phyloP scores from a whole-genome alignment of 371 early-diverging fungal species.

The Mortierella sp. region DNA sequence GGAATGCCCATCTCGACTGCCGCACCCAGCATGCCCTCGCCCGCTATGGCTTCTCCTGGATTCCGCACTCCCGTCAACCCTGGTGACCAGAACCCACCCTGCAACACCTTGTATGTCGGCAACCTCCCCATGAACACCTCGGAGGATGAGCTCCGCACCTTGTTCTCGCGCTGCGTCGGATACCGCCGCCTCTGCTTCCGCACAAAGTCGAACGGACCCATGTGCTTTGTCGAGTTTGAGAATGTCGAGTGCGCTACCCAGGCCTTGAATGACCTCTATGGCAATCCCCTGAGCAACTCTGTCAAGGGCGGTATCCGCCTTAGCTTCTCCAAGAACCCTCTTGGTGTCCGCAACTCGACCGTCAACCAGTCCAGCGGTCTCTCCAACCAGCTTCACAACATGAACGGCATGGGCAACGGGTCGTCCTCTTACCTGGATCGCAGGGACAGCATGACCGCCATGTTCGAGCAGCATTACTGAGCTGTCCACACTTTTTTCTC shows the following conservation, averaged over 20 bases:
- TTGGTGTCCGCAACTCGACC: slow-evolving; percentile 74
- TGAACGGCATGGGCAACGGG: slow-evolving; percentile 28
- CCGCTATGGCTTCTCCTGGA: slow-evolving; percentile 50
- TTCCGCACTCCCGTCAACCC: slow-evolving; percentile 66
- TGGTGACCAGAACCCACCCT: slow-evolving; percentile 94
- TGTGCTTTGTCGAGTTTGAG: slow-evolving; percentile 96
- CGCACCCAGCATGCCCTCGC: slow-evolving; percentile 52
- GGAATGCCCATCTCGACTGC: slow-evolving; percentile 63
- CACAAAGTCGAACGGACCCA: slow-evolving; percentile 87
- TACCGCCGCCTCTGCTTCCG: slow-evolving; percentile 90
- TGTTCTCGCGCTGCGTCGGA: slow-evolving; percentile 84
- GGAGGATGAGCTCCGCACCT: slow-evolving; percentile 85
- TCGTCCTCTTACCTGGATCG: slow-evolving; percentile 41
- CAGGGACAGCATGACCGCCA: slow-evolving; percentile 54
- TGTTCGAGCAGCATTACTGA: slow-evolving; percentile 51
- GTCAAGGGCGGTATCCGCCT: slow-evolving; percentile 95
- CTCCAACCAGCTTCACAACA: slow-evolving; percentile 39
- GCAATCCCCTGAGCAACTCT: slow-evolving; percentile 83
- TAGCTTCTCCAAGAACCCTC: slow-evolving; percentile 94
- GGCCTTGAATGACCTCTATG: slow-evolving; percentile 87
- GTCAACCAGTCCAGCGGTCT: slow-evolving; percentile 42
- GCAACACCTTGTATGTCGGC: slow-evolving; percentile 96
- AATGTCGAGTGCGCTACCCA: slow-evolving; percentile 87
- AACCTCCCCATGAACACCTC: slow-evolving; percentile 87
- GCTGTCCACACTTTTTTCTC: neutral